Evolutionary conservation across 2,329 filamentous ascomycete genomes (phyloP), one percentile per base, ranked within the genome.

Genomic region (Ceratocystis ficicola): DNA sequence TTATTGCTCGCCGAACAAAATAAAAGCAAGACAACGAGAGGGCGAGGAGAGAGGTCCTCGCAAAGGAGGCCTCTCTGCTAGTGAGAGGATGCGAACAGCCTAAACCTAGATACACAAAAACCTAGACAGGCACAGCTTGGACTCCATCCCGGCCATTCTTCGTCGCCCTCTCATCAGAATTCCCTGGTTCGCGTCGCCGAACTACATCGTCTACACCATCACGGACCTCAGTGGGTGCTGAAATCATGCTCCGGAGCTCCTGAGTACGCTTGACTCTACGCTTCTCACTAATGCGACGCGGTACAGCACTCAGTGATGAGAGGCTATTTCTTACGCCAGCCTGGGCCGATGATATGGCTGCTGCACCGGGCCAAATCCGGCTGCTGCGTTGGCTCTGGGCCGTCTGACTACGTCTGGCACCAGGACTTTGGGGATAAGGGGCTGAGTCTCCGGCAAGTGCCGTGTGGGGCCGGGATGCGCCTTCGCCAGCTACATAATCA

Each of bases 211-310:
- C 81, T 2, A 85, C 80, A 2, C 82, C 81, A 69, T 85, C 82
- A 30, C 82, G 75, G 22, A 85, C 81, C 70, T 83, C 81, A 28
- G 75, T 78, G 0, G 84, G 84, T 4, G 77, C 79, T 68, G 83
- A 85, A 57, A 87, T 87, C 73, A 79, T 85, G 69, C 80, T 76
- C 6, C 84, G 77, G 64, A 87, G 75, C 70, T 83, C 82, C 67
- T 81, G 77, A 25, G 79, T 80, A 63, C 84, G 76, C 74, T 82
- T 84, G 73, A 84, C 81, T 28, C 83, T 78, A 63, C 81, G 77
- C 69, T 78, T 78, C 70, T 87, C 84, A 70, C 81, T 85, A 17
- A 86, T 70, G 61, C 79, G 78, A 17, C 81, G 77, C 44, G 81
- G 78, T 2, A 86, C 73, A 30, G 80, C 81, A 60, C 81, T 76